Conservation (phyloP, 78 protist genomes). For the Dictyostelium intermedium region DNA sequence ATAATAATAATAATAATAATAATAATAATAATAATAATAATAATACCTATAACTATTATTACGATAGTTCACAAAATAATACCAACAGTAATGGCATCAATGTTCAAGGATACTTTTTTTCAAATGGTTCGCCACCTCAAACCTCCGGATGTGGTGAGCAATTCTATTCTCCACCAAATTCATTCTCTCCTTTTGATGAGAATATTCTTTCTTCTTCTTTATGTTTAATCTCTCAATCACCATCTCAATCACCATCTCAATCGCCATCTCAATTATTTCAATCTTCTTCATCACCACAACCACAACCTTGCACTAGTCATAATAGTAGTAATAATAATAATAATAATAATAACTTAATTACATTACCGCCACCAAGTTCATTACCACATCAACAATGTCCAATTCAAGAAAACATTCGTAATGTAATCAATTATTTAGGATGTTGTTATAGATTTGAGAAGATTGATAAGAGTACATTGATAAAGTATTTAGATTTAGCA, state of each 20-base stretch:
- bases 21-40: not conserved
- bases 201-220: not conserved
- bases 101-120: not conserved
- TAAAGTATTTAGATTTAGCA: not conserved
- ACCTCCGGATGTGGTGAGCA: not conserved
- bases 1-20: too few relatives aligned
- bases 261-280: not conserved
- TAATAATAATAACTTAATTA: not conserved
- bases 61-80: too few relatives aligned
- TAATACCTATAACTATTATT: not conserved
- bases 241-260: not conserved
- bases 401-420: not conserved
- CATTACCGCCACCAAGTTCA: not conserved
- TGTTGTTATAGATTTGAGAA: not conserved
- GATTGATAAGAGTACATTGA: not conserved
- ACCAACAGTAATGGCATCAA: not conserved
- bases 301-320: not conserved
- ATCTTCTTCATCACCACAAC: not conserved
- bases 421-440: not conserved
- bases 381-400: slow-evolving; percentile 3
- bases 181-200: not conserved
- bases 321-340: not conserved
- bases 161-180: not conserved
- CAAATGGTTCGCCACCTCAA: not conserved
- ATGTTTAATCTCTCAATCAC: not conserved